Conservation (phyloP, 495 filamentous ascomycete species). For the Umbilicaria muhlenbergii region DNA sequence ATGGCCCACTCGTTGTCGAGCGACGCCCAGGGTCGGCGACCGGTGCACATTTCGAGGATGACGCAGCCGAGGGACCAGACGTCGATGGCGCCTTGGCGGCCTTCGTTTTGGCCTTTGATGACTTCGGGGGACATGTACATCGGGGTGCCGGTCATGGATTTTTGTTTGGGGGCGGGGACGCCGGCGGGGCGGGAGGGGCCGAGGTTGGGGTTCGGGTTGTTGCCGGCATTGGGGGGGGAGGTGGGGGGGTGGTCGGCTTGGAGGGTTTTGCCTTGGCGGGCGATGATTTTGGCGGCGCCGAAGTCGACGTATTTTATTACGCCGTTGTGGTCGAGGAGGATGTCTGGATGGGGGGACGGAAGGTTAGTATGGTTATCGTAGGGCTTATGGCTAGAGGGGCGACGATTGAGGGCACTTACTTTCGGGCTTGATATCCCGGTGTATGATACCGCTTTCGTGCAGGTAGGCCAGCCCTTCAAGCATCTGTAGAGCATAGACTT, state of each 20-base stretch:
- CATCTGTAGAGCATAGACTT: conserved; percentile 93
- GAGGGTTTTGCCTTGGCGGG: conserved; percentile 79
- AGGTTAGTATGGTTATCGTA: conserved; percentile 4
- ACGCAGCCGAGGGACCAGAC: conserved; percentile 97
- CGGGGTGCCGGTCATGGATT: conserved; percentile 90
- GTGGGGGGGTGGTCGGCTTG: conserved; percentile 41
- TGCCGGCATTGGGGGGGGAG: conserved; percentile 20
- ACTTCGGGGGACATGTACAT: conserved; percentile 99
- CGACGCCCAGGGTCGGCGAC: conserved; percentile 87
- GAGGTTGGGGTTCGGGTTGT: conserved; percentile 20
- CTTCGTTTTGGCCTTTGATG: conserved; percentile 64
- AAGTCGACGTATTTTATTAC: conserved; percentile 99
- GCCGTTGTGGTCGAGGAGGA: conserved; percentile 92
- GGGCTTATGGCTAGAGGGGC: not conserved
- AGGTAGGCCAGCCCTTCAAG: conserved; percentile 91
- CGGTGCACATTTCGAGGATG: conserved; percentile 94
- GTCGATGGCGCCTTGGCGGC: conserved; percentile 79
- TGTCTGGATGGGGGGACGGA: conserved; percentile 34
- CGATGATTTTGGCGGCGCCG: conserved; percentile 93
- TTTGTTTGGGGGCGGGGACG: conserved; percentile 45
- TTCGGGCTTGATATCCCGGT: conserved; percentile 97
- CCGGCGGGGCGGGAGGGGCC: conserved; percentile 18
- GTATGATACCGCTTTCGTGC: conserved; percentile 76
- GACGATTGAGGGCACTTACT: conserved; percentile 36
- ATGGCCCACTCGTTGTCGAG: conserved; percentile 99